Percentiles rank a stretch among this genome's conserved stretches.
Conservation (phyloP, 139 green algal species). For the Chlorella sp. region DNA sequence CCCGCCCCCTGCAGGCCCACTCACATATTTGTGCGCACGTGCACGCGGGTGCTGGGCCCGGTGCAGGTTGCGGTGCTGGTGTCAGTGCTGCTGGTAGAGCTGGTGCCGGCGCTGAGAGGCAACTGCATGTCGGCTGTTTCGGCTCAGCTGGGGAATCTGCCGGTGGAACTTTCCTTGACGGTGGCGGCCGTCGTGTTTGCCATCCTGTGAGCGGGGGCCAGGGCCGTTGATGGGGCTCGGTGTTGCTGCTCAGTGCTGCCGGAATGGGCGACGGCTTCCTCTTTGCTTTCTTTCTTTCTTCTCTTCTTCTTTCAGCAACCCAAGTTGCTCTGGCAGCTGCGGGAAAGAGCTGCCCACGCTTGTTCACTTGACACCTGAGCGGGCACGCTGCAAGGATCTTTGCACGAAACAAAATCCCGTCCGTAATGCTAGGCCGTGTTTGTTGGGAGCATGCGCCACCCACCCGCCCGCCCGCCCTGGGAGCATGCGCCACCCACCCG, state of each 20-base stretch:
- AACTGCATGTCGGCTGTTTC: neutral
- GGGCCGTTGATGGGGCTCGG: neutral
- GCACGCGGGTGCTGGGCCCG: neutral
- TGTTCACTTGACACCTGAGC: neutral
- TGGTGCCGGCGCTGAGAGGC: neutral
- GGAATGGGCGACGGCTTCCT: no score
- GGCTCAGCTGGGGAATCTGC: neutral
- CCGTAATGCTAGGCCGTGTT: neutral
- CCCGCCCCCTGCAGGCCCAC: neutral
- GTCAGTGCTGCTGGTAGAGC: neutral
- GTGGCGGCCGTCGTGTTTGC: neutral
- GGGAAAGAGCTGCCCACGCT: neutral
- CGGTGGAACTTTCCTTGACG: neutral
- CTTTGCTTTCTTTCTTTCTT: no score
- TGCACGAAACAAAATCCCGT: no score
- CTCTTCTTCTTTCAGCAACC: no score
- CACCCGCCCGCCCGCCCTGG: no score
- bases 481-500: neutral
- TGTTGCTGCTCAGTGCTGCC: neutral
- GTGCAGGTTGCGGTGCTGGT: constrained; percentile 1
- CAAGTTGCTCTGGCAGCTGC: neutral
- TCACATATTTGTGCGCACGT: neutral
- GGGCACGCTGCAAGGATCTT: no score
- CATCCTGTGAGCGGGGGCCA: neutral
- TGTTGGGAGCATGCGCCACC: neutral